Base-by-base conservation (phyloP, 2,329 filamentous ascomycete species). In the Trichophyton schoenleinii region DNA sequence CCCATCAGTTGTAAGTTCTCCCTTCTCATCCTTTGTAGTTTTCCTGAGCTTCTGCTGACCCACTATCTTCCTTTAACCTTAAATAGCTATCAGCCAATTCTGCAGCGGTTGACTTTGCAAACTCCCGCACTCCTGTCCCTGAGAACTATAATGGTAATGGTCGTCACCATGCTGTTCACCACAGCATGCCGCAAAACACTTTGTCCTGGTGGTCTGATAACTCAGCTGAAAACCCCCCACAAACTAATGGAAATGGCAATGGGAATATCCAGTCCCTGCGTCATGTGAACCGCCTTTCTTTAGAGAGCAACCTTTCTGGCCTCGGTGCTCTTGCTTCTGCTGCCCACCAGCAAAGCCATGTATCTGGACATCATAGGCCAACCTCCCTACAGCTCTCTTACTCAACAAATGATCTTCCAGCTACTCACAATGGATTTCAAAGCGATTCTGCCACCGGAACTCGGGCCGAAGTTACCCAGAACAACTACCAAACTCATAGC, bases 331-430 rank as follows among this genome's bases (percentile, higher is more conserved):
- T 60, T 8, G 61, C 18, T n/a, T 53, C 62, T 22, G 20, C 53
- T 13, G 67, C 68, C 20, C 55, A 65, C 22, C 61, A 66, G 59
- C 61, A 65, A 53, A 65, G 68, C 60, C 65, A 72, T 36, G 66
- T 68, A 36, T 70, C 82, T 2, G 74, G 81, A 15, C 72, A 75
- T 28, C 81, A 66, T 66, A 74, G 76, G 22, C 76, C 76, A 18
- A 68, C 67, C 3, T 71, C 74, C 8, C 62, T 96, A 62, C 88
- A 91, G 74, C 86, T 88, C 52, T 96, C 92, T 0, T 96, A 89
- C 77, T 96, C 94, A 8, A 85, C 89, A 60, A 94, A 88, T 73
- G 91, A 97, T 69, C 81, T 96, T 20, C 88, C 91, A 3, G 95
- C 91, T 6, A 79, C 91, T 69, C 95, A 94, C 66, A 79, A 82